A percentile compares a stretch with the other conserved stretches of the same genome.
These are phyloP conservation scores for Erodium chrysanthum DNA, from an alignment of 441 rosid species.

Conservation along the genomic window DNA sequence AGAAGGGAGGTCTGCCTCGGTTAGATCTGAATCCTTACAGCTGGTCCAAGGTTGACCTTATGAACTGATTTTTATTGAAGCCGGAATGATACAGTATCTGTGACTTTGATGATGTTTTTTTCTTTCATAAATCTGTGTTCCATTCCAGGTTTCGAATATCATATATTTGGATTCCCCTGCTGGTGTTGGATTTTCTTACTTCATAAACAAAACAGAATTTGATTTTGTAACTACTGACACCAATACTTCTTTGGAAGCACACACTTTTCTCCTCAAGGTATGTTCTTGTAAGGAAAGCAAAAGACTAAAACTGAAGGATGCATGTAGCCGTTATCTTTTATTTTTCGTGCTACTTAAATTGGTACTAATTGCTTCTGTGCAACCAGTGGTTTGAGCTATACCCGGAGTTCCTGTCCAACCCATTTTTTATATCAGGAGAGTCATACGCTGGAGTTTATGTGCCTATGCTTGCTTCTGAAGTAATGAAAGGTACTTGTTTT, in stretches of 20 bases:
- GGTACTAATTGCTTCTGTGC: constrained; percentile 8
- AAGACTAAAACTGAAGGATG: background rate
- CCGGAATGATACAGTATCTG: background rate
- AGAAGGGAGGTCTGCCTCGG: constrained; percentile 26
- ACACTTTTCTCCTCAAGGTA: constrained; percentile 63
- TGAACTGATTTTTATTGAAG: background rate
- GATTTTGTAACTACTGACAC: constrained; percentile 52
- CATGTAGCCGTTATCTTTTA: background rate
- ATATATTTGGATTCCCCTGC: constrained; percentile 73
- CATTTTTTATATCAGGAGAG: constrained; percentile 75
- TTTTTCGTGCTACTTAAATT: background rate
- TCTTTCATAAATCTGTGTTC: background rate
- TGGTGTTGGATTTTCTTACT: constrained; percentile 79
- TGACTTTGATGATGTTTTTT: background rate
- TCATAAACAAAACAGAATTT: constrained; percentile 48
- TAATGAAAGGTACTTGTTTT: constrained; percentile 45
- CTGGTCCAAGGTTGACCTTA: constrained; percentile 69
- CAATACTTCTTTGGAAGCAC: constrained; percentile 56
- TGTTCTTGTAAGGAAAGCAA: too few species aligned
- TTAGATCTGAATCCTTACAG: constrained; percentile 62
- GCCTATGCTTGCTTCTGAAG: constrained; percentile 67
- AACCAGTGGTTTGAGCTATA: constrained; percentile 72
- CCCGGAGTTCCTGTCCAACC: constrained; percentile 70
- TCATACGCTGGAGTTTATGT: constrained; percentile 84
- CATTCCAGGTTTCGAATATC: constrained; percentile 58